These are phyloP conservation scores for Edaphochlamys debaryana DNA, from an alignment of 139 green algal genomes.

Conservation along the genomic window DNA sequence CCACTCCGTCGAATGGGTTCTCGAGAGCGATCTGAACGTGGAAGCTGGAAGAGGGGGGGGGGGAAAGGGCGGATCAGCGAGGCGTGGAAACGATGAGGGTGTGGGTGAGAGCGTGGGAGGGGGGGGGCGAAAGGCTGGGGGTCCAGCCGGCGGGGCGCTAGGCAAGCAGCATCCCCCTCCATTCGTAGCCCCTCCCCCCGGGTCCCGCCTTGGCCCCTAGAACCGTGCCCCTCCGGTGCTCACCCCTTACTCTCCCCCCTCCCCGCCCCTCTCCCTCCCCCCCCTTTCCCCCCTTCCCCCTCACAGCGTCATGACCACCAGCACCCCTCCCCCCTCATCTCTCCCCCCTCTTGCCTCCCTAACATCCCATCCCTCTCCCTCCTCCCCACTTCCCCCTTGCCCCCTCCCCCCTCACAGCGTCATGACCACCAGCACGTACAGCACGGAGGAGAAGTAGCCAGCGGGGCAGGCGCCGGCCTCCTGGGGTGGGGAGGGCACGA, in stretches of 20 bases:
- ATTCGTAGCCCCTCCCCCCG: no score
- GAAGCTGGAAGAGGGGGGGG: not conserved
- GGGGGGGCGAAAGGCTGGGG: not conserved
- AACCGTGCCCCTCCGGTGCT: no score
- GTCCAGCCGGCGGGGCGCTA: no score
- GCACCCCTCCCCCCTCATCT: no score
- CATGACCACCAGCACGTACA: constrained; percentile 25
- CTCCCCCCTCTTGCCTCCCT: no score
- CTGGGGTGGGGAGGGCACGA: no score
- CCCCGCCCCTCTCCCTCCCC: not conserved
- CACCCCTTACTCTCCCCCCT: not conserved
- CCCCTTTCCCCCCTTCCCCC: no score
- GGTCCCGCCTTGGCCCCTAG: no score
- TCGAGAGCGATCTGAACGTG: constrained; percentile 37
- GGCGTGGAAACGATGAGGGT: not conserved
- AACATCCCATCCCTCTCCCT: no score
- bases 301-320: no score
- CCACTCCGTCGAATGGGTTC: constrained; percentile 37
- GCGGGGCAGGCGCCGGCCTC: constrained; percentile 14
- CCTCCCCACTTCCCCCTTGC: no score
- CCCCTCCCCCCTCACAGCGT: constrained; percentile 19
- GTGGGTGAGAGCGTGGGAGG: not conserved
- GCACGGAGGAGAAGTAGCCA: constrained; percentile 19
- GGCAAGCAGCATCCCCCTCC: no score
- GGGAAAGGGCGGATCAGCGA: not conserved